phyloP scores from a whole-genome alignment of 1,284 basidiomycete genomes.

The Melampsora occidentalis region DNA sequence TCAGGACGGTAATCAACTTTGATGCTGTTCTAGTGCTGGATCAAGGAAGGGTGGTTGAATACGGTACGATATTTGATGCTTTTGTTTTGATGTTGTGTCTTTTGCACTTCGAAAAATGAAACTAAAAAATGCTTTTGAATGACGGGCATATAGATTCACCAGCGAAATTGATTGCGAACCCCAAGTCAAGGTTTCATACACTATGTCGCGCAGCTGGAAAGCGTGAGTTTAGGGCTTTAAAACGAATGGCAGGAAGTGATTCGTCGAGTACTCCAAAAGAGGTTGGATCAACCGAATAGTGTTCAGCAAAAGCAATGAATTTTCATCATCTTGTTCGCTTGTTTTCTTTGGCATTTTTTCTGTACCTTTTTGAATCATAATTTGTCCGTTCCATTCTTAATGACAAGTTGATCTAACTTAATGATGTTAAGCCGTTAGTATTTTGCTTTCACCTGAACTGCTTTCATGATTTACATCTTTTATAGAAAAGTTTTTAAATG shows the following conservation, averaged over 20 bases:
- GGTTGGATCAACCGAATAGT: background rate
- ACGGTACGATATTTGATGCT: background rate
- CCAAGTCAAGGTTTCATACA: conserved; percentile 7
- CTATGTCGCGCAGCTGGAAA: conserved; percentile 7
- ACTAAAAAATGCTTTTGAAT: background rate
- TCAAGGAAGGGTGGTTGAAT: conserved; percentile 16
- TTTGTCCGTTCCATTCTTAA: too few relatives aligned
- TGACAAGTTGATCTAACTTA: too few relatives aligned
- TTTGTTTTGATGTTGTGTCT: background rate
- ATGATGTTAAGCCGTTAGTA: too few relatives aligned
- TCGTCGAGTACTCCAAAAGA: background rate
- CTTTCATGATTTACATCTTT: too few relatives aligned
- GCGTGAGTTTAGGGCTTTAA: conserved; percentile 5
- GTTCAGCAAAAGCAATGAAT: background rate
- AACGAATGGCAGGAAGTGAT: conserved; percentile 3
- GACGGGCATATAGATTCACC: conserved; percentile 1
- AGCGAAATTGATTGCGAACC: conserved; percentile 6
- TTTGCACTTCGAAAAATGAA: background rate
- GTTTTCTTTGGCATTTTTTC: too few relatives aligned
- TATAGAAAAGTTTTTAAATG: too few relatives aligned
- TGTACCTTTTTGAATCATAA: too few relatives aligned
- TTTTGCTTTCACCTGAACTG: too few relatives aligned
- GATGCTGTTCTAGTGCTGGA: conserved; percentile 56
- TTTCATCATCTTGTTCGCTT: background rate
- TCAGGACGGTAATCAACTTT: conserved; percentile 65